Evolutionary conservation across 2,329 filamentous ascomycete species (phyloP).

Genomic region (Diaporthe citrichinensis): DNA sequence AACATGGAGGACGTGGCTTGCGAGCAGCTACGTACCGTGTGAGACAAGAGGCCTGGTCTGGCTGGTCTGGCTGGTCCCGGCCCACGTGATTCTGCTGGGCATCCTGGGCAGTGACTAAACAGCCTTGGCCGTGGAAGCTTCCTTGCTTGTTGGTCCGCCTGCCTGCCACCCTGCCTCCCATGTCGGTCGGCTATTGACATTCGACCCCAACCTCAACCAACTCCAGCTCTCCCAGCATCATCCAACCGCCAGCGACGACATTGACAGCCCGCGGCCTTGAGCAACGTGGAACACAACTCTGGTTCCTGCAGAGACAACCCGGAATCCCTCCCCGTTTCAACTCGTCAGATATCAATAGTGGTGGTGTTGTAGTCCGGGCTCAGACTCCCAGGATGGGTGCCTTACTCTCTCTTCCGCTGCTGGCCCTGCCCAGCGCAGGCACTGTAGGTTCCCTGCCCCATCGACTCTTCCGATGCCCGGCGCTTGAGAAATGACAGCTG

Average conservation of each 20-base stretch:
- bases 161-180: background rate
- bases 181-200: background rate
- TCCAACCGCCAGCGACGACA: background rate
- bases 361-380: background rate
- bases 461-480: background rate
- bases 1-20: slow-evolving; percentile 4
- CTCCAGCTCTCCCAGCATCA: background rate
- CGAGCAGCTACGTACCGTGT: background rate
- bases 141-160: slow-evolving; percentile 11
- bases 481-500: background rate
- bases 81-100: slow-evolving; percentile 34
- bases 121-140: slow-evolving; percentile 10
- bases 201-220: slow-evolving; percentile 13
- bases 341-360: slow-evolving; percentile 21
- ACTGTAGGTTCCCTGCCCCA: slow-evolving; percentile 72
- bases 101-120: slow-evolving; percentile 21
- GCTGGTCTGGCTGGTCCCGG: background rate
- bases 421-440: slow-evolving; percentile 88
- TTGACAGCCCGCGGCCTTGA: background rate
- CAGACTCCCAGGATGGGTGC: slow-evolving; percentile 81
- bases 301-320: background rate
- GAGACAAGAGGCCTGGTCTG: background rate
- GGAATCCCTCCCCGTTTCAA: background rate
- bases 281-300: background rate
- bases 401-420: slow-evolving; percentile 87